These are phyloP conservation scores for Nannizzia gypsea DNA, from an alignment of 2,329 filamentous ascomycete genomes.

Conservation along the genomic window DNA sequence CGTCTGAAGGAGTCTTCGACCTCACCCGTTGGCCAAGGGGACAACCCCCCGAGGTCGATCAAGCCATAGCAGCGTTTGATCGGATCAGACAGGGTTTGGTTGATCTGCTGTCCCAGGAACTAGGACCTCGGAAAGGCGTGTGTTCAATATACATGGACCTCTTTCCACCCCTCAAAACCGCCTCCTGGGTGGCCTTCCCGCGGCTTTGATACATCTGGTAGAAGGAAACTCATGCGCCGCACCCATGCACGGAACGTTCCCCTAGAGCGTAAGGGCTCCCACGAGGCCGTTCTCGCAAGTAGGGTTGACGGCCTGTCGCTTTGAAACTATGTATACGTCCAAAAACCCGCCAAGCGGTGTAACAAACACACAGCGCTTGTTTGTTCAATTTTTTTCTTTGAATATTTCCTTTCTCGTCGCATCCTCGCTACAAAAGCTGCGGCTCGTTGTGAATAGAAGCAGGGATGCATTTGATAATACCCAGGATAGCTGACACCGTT, in stretches of 20 bases:
- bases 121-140: neutral
- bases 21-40: too few species aligned
- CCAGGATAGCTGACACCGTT: too few species aligned
- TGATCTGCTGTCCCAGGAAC: neutral
- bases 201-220: neutral
- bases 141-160: neutral
- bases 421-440: too few species aligned
- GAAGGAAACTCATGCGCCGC: neutral
- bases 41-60: too few species aligned
- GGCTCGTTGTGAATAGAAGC: too few species aligned
- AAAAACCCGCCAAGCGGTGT: neutral
- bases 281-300: neutral
- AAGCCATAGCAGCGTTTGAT: neutral
- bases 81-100: neutral
- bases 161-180: too few species aligned
- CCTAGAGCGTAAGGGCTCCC: neutral
- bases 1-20: neutral
- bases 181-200: too few species aligned
- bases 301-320: neutral
- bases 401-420: too few species aligned
- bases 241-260: neutral
- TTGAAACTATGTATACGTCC: neutral
- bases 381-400: neutral
- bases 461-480: too few species aligned
- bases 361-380: neutral